These are phyloP conservation scores for Fragaria vesca DNA, from an alignment of 306 rosid genomes.

Conservation along the genomic window DNA sequence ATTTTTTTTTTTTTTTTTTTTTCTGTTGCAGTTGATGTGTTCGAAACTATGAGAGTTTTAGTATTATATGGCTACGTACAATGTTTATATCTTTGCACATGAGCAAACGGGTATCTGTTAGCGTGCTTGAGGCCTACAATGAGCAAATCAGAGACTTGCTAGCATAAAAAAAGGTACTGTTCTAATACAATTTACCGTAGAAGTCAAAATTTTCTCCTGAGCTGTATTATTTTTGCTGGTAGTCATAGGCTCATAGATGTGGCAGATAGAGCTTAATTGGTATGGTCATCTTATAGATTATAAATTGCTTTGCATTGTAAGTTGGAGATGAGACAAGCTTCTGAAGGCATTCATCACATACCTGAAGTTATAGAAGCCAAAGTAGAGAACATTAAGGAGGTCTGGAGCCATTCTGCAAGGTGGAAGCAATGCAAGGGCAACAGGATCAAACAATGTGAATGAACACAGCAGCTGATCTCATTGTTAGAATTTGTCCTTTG, in stretches of 20 bases:
- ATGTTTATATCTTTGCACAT: slow-evolving; percentile 62
- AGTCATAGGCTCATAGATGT: neutral
- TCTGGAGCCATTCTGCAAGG: slow-evolving; percentile 20
- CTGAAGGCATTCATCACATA: slow-evolving; percentile 19
- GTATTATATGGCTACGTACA: slow-evolving; percentile 54
- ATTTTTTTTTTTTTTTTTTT: neutral
- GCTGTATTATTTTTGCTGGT: neutral
- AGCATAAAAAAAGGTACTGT: slow-evolving; percentile 9
- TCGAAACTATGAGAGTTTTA: slow-evolving; percentile 47
- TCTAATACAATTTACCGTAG: neutral
- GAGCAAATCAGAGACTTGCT: slow-evolving; percentile 27
- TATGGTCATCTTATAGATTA: no score
- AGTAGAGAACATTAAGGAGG: slow-evolving; percentile 19
- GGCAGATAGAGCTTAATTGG: no score
- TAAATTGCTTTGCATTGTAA: neutral
- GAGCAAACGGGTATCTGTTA: slow-evolving; percentile 59
- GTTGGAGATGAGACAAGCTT: slow-evolving; percentile 22
- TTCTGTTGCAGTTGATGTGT: slow-evolving; percentile 47
- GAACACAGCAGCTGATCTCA: slow-evolving; percentile 28
- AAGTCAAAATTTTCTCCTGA: neutral
- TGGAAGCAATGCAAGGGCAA: slow-evolving; percentile 22
- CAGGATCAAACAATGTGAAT: slow-evolving; percentile 20
- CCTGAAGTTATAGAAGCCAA: slow-evolving; percentile 23
- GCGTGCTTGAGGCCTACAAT: slow-evolving; percentile 21
- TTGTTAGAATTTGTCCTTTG: slow-evolving; percentile 6